Evolutionary conservation across 768 basidiomycete genomes (phyloP).

Genomic region (Bullera alba): DNA sequence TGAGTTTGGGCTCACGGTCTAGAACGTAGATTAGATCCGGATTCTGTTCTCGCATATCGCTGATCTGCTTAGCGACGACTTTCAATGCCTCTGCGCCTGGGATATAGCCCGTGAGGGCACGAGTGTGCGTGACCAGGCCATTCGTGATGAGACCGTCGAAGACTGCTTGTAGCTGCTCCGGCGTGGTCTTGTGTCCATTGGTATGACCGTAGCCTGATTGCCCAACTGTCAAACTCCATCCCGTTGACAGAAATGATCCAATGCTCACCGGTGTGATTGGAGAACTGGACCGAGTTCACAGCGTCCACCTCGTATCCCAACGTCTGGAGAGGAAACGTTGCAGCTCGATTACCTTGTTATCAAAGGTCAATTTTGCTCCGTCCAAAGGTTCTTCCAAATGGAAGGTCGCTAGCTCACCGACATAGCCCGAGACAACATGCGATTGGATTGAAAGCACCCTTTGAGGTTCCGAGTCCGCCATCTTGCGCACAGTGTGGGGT

Average conservation of each 20-base stretch:
- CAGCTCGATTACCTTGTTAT: conserved; percentile 50
- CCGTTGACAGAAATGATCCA: neutral
- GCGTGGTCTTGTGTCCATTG: conserved; percentile 70
- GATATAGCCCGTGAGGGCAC: conserved; percentile 85
- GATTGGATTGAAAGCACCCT: conserved; percentile 85
- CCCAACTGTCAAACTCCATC: neutral
- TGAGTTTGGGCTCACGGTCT: conserved; percentile 63
- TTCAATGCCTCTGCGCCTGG: conserved; percentile 72
- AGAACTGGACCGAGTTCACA: conserved; percentile 88
- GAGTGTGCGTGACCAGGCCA: conserved; percentile 62
- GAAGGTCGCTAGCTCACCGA: conserved; percentile 53
- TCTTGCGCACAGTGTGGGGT: no score
- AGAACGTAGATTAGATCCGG: conserved; percentile 68
- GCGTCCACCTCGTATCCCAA: conserved; percentile 95
- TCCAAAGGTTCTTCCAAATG: neutral
- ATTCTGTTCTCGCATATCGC: conserved; percentile 58
- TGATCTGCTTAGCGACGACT: conserved; percentile 60
- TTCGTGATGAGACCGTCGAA: conserved; percentile 69
- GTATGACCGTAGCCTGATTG: conserved; percentile 70
- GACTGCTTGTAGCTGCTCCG: conserved; percentile 67
- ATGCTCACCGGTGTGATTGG: conserved; percentile 76
- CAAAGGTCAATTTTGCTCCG: neutral
- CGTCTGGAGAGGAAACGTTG: conserved; percentile 57
- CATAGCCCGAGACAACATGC: conserved; percentile 89
- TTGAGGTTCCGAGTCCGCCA: neutral